Base-by-base conservation (phyloP, 805 yeast species). In the Vanderwaltozyma polyspora region DNA sequence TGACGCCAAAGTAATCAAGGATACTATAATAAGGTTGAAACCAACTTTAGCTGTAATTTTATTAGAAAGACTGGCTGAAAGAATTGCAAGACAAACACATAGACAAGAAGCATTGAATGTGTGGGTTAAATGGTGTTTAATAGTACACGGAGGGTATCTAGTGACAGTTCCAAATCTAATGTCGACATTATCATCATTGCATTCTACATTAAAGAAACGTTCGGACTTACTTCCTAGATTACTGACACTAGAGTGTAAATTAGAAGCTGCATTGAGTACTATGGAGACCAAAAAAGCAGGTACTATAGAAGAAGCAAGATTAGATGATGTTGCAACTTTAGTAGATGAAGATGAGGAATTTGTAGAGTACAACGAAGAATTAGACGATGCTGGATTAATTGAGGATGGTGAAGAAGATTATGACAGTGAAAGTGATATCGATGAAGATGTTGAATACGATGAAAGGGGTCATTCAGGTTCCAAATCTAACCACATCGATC, bases 51-150 rank as follows among this genome's bases (percentile, higher is more conserved):
- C 81, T 0, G 68, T 72, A 4, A 44, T 59, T 4, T 51, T 81
- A n/a, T 63, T 82, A 45, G 81, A 70, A 48, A 63, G 68, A 46
- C 61, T 74, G 29, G 78, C 79, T 3, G 76, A 70, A 41, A 66
- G 71, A 42, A 65, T 77, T 36, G 74, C 82, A 1, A 70, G 76
- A 44, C 66, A 67, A 25, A 74, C 78, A 4, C 64, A 68, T 37
- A 63, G 79, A 32, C 68, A 65, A 42, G 70, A 69, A 5, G 66
- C 66, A 31, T 59, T 66, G 37, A 69, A 72, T 27, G 59, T 72
- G 5, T 91, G 97, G 97, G 74, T 89, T 36, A 82, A 84, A 55
- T 85, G 93, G 87, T 64, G 85, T 18, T 64, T 91, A 49, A 69
- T 89, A 29, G 65, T 75, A 5, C 93, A 85, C 54, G 97, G 96